Evolutionary conservation across 2,329 filamentous ascomycete genomes (phyloP), one percentile per base, ranked within the genome.

Genomic region (Aspergillus glaucus): DNA sequence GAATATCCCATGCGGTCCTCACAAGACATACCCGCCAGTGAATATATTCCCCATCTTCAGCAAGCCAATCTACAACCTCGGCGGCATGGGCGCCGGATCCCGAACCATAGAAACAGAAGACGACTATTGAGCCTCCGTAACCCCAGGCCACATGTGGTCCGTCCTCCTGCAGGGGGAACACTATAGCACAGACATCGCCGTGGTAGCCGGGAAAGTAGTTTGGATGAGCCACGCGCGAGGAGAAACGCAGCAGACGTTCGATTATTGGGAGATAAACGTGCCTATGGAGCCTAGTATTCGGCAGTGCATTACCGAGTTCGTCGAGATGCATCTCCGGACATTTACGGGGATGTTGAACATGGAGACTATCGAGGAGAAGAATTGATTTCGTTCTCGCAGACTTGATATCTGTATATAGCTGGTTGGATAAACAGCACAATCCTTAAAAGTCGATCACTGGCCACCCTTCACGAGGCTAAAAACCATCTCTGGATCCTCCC

Each of bases 401-500:
- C 26, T 30, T 30, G 26, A 30, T 12, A 30, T 12, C 26, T 12
- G 26, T 30, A 12, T 12, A 30, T 30, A 4, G 26, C 12, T 30
- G 10, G 26, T 30, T 30, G 10, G 26, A 30, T 30, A 10, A 12
- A 30, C 10, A 30, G 10, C 10, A 30, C 26, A 30, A 30, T 12
- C 9, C 9, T 30, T 30, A 9, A 30, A 30, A 30, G 10, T 30
- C 2, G 26, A 30, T 30, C 9, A 30, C 26, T 12, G 26, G 10
- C 6, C 14, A 40, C 10, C n/a, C 7, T 49, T 63, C 36, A 53
- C 59, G 42, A 67, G 41, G 14, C 56, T 60, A 62, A 72, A 71
- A n/a, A 66, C 63, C 62, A 67, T 66, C 54, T 62, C 63, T 7
- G 73, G 68, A 26, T 70, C 63, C 43, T 52, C 59, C 48, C 62